A percentile compares a stretch with the other conserved stretches of the same genome.
Evolutionary conservation across 164 flowering plant species (phyloP).

Genomic region (Sedum album): DNA sequence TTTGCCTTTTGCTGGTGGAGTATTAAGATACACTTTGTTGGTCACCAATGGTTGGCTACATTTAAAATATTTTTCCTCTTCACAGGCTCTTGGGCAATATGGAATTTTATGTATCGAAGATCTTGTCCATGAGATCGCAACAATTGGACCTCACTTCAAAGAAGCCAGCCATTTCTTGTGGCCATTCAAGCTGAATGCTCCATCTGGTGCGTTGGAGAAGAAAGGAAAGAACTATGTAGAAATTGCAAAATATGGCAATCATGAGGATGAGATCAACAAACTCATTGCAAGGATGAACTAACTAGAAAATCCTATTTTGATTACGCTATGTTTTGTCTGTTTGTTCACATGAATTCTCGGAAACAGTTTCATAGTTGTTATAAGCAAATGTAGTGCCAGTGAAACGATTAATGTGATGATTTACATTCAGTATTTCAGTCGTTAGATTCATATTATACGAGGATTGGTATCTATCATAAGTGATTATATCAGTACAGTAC

Average conservation of each 20-base stretch:
- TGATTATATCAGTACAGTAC: no score
- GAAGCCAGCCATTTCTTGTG: slow-evolving; percentile 63
- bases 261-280: slow-evolving; percentile 56
- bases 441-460: no score
- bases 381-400: neutral
- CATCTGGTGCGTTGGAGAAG: slow-evolving; percentile 54
- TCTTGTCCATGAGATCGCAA: slow-evolving; percentile 61
- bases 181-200: slow-evolving; percentile 68
- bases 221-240: slow-evolving; percentile 68
- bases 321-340: neutral
- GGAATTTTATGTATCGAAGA: slow-evolving; percentile 56
- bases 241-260: slow-evolving; percentile 65
- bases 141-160: slow-evolving; percentile 66
- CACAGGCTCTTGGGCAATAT: slow-evolving; percentile 45
- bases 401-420: no score
- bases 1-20: neutral
- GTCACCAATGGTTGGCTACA: neutral
- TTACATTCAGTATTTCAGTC: no score
- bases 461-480: no score
- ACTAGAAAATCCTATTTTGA: neutral
- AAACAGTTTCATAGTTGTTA: neutral
- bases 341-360: neutral
- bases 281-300: slow-evolving; percentile 64
- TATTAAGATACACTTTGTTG: neutral
- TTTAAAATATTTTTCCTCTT: neutral